Base-by-base conservation (phyloP, 1,284 basidiomycete genomes). In the Apiotrichum laibachii region DNA sequence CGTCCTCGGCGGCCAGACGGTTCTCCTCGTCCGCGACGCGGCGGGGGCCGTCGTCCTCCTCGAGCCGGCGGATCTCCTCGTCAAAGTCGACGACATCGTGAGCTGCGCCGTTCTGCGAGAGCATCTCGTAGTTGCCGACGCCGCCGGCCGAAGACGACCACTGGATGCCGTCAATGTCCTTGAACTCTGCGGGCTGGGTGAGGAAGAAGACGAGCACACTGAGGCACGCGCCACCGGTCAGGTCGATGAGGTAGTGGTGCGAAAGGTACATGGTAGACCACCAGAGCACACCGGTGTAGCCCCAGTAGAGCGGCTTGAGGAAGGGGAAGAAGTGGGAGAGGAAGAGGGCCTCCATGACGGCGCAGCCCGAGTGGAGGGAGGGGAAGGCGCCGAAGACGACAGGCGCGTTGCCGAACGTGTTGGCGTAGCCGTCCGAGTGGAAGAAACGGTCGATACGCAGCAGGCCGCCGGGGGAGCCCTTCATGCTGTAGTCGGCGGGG, bases 231-330 rank as follows among this genome's bases (percentile, higher is more conserved):
- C 95, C 95, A 4, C 88, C 90, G 40, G 94, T 90, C 67, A 98
- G 88, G 72, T 99, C 96, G 78, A 99, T 92, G 67, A 98, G 86
- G 82, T 98, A 99, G 81, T 98, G 92, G 76, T 96, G 93, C 7
- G 90, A 92, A 67, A 95, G 86, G 81, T 96, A 96, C 95, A 99
- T 99, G 37, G 95, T 99, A 26, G 90, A 88, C 95, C 94, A 98
- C 78, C 96, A 99, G 1, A 99, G 84, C 37, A 92, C 80, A n/a
- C 85, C 86, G 2, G 86, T 86, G 77, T 99, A 98, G 0, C 79
- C 81, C 92, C 92, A 98, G 60, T 88, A 87, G 64, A 84, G 85
- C 2, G 79, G 69, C 59, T 74, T 75, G 68, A 83, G 83, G 65
- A 82, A 81, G 0, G 92, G 91, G 85, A 98, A 99, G 80, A 98